These are phyloP conservation scores for Auricularia heimuer DNA, from an alignment of 768 basidiomycete species.

Conservation along the genomic window DNA sequence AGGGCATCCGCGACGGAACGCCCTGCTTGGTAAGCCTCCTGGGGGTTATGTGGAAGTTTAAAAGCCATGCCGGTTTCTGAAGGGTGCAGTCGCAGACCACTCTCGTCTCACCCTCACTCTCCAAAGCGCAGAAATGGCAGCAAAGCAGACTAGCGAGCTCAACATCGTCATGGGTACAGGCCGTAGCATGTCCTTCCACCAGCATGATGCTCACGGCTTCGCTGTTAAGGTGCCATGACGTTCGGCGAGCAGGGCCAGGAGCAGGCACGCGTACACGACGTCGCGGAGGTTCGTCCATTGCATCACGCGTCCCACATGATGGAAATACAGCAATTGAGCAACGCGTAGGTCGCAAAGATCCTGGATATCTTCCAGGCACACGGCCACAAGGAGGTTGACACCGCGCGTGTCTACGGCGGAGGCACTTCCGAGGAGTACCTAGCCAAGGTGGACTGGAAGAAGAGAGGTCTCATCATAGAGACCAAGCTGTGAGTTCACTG, in stretches of 20 bases:
- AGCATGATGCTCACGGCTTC: slow-evolving; percentile 1
- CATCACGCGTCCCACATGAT: not conserved
- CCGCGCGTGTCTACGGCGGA: slow-evolving; percentile 17
- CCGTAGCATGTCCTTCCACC: not conserved
- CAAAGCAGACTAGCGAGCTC: slow-evolving; percentile 30
- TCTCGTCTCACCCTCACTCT: not conserved
- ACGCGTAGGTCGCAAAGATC: slow-evolving; percentile 37
- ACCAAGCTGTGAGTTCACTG: slow-evolving; percentile 38
- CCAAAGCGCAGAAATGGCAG: not conserved
- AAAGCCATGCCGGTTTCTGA: too few species aligned
- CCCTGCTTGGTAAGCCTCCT: too few species aligned
- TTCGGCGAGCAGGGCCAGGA: slow-evolving; percentile 41
- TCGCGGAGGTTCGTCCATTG: slow-evolving; percentile 9
- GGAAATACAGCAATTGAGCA: slow-evolving; percentile 3
- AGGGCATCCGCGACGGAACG: too few species aligned
- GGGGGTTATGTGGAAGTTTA: too few species aligned
- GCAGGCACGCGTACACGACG: slow-evolving; percentile 35
- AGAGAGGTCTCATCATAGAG: slow-evolving; percentile 43
- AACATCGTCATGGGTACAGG: slow-evolving; percentile 41
- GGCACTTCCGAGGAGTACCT: slow-evolving; percentile 31
- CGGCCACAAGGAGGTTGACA: slow-evolving; percentile 45
- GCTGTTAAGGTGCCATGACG: slow-evolving; percentile 39
- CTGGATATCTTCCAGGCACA: slow-evolving; percentile 44
- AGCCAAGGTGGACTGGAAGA: slow-evolving; percentile 38
- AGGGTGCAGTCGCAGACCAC: too few species aligned